Conservation (phyloP, 805 yeast genomes). For the Kuraishia hungarica region DNA sequence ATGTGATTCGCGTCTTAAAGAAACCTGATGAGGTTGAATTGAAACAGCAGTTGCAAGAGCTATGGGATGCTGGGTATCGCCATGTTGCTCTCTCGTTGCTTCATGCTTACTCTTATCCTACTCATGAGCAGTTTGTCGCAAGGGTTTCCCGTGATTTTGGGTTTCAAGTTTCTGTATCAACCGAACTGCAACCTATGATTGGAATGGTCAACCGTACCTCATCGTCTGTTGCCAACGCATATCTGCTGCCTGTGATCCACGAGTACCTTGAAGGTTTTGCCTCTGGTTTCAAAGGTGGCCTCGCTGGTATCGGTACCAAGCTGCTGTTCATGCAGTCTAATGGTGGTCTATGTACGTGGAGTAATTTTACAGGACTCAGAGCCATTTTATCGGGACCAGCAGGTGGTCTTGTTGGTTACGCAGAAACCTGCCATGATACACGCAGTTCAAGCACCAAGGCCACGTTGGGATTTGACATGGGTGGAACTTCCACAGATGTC, state of each 20-base stretch:
- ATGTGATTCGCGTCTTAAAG: constrained; percentile 32
- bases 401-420: constrained; percentile 94
- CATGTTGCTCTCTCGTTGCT: constrained; percentile 27
- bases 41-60: constrained; percentile 12
- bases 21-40: constrained; percentile 20
- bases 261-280: constrained; percentile 56
- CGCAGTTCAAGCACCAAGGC: constrained; percentile 39
- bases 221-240: constrained; percentile 76
- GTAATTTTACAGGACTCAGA: constrained; percentile 74
- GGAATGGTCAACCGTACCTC: constrained; percentile 69
- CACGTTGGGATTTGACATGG: constrained; percentile 81
- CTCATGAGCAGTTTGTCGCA: constrained; percentile 39
- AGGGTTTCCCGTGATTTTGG: constrained; percentile 59
- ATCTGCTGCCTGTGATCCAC: constrained; percentile 70
- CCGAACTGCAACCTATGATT: constrained; percentile 70
- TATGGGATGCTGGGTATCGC: constrained; percentile 18
- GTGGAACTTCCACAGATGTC: constrained; percentile 86
- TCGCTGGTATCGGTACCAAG: constrained; percentile 31
- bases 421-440: constrained; percentile 65
- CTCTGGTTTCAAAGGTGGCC: constrained; percentile 55
- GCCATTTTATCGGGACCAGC: constrained; percentile 96
- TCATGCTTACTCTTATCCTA: constrained; percentile 27
- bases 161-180: constrained; percentile 58
- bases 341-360: constrained; percentile 87
- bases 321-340: constrained; percentile 89